Base-by-base conservation (phyloP, 805 yeast genomes). In the Starmerella kuoi region DNA sequence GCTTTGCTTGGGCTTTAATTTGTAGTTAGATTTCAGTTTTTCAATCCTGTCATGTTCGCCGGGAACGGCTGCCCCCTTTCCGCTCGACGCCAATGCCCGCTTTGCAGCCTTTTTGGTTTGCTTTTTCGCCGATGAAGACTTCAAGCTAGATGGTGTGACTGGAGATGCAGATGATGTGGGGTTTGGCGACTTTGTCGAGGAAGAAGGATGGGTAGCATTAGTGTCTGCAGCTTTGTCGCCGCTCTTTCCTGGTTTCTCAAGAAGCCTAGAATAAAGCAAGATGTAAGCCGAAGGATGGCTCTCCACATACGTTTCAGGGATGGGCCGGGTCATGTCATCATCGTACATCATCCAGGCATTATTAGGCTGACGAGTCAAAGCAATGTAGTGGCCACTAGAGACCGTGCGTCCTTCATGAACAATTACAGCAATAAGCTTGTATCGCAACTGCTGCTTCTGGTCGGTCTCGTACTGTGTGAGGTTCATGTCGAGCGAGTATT, bases 391-490 rank as follows among this genome's bases (percentile, higher is more conserved):
- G 3, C 98, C 98, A 3, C 91, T 77, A 35, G 86, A 77, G 12
- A 87, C 77, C 1, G 95, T 81, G 49, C 97, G 69, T 31, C 98
- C 98, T 55, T 84, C 95, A 57, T 91, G 98, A 4, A 86, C 88
- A 46, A 88, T 82, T 15, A 88, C 95, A 19, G 87, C 76, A 15
- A 75, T 68, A 50, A 91, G 69, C 57, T 77, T 79, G 62, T 91
- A 91, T 28, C 66, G 63, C 4, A 72, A 70, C 1, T 78, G 75
- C 9, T 64, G 49, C 21, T 50, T 45, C 5, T 45, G 39, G 5
- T 52, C 44, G 4, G 53, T 50, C 7, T 61, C 52, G 59, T 70
- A 88, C 43, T 73, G 64, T 1, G 85, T 66, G 47, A 88, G 61
- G 55, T 87, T 91, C 43, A 91, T 65, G 41, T 70, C 73, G 56